Evolutionary conservation across 495 filamentous ascomycete species (phyloP).

Genomic region (Lasiosphaeria miniovina): DNA sequence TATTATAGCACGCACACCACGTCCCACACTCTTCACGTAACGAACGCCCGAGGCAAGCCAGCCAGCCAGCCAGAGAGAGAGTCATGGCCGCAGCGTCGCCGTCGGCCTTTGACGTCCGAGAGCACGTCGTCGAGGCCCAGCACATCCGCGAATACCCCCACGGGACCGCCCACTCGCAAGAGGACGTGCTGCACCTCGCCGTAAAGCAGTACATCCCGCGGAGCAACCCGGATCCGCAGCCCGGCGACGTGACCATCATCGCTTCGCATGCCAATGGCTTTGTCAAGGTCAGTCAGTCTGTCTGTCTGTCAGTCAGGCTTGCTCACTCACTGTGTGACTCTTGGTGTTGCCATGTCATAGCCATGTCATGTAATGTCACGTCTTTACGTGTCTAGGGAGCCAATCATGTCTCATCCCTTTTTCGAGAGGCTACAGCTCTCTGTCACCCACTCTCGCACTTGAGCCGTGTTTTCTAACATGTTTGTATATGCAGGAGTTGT

Average conservation of each 20-base stretch:
- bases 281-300: conserved; percentile 58
- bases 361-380: no score
- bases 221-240: conserved; percentile 59
- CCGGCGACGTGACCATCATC: conserved; percentile 79
- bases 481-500: conserved; percentile 57
- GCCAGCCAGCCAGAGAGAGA: not conserved
- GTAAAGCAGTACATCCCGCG: conserved; percentile 83
- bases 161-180: conserved; percentile 59
- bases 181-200: conserved; percentile 61
- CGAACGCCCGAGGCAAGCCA: not conserved
- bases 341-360: no score
- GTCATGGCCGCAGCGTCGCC: conserved; percentile 6
- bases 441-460: no score
- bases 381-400: no score
- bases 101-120: conserved; percentile 36
- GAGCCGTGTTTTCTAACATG: no score
- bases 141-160: conserved; percentile 72
- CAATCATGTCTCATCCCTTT: no score
- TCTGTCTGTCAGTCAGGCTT: not conserved
- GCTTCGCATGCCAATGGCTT: conserved; percentile 85
- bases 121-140: conserved; percentile 62
- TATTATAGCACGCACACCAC: no score
- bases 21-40: not conserved
- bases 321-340: conserved; percentile 3
- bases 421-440: no score